Conservation (phyloP, 2,329 filamentous ascomycete species). For the Ambrosiella xylebori region DNA sequence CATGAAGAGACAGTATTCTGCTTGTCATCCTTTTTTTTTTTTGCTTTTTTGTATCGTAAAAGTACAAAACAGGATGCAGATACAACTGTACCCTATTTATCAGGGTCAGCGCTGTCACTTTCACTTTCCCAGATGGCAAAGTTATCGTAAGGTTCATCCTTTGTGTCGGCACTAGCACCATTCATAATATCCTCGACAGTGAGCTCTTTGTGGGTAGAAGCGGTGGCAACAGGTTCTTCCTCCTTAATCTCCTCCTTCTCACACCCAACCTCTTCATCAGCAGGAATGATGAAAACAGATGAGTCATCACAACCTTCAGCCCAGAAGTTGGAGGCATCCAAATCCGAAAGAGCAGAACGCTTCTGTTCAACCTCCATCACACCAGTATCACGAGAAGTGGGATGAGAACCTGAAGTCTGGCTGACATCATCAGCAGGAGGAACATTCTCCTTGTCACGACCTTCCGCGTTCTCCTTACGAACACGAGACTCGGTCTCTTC, state of each 20-base stretch:
- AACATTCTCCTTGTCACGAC: conserved; percentile 81
- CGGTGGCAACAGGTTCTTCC: background rate
- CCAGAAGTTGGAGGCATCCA: conserved; percentile 51
- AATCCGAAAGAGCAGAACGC: conserved; percentile 47
- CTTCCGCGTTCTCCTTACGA: conserved; percentile 35
- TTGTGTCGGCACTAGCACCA: conserved; percentile 30
- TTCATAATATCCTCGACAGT: conserved; percentile 34
- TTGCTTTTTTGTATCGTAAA: background rate
- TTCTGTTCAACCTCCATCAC: conserved; percentile 46
- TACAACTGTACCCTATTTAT: background rate
- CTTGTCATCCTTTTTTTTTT: background rate
- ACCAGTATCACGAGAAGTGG: conserved; percentile 24
- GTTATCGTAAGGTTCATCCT: conserved; percentile 41
- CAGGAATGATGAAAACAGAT: conserved; percentile 44
- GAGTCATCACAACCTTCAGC: conserved; percentile 46
- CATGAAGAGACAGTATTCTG: background rate
- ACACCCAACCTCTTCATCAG: conserved; percentile 34
- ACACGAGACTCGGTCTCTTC: conserved; percentile 50
- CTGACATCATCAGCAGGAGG: conserved; percentile 53
- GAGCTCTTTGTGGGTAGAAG: background rate
- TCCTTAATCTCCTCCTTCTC: background rate
- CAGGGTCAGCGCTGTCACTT: conserved; percentile 33
- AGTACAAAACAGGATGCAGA: background rate
- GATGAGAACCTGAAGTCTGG: conserved; percentile 30
- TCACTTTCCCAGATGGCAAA: conserved; percentile 58